Evolutionary conservation across 169 alveolate genomes (phyloP).

Genomic region (Plasmodium knowlesi): DNA sequence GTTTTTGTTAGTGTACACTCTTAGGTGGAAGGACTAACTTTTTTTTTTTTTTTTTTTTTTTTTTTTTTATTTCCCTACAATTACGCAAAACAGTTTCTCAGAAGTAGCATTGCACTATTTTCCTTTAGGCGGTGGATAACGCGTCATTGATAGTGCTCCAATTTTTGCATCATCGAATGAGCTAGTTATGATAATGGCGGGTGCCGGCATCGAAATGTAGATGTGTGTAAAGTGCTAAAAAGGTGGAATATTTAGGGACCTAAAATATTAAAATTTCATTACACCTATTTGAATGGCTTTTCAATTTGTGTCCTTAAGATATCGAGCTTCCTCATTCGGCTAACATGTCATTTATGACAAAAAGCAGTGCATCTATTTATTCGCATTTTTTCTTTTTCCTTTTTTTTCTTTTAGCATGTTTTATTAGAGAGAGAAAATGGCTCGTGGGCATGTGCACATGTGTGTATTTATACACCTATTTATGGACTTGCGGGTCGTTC

Average conservation of each 20-base stretch:
- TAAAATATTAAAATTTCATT: neutral
- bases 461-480: neutral
- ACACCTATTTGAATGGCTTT: neutral
- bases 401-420: neutral
- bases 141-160: neutral
- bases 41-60: neutral
- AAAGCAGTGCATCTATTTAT: neutral
- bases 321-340: neutral
- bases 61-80: neutral
- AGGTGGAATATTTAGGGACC: neutral
- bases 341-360: neutral
- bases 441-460: neutral
- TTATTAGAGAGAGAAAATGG: neutral
- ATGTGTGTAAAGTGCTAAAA: neutral
- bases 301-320: neutral
- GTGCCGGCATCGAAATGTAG: neutral
- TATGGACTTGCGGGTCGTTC: neutral
- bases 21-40: constrained; percentile 3
- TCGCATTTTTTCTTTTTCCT: neutral
- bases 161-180: neutral
- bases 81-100: neutral
- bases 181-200: neutral
- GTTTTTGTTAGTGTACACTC: constrained; percentile 6
- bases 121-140: neutral
- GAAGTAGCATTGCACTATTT: neutral